Base-by-base conservation (phyloP, 2,329 filamentous ascomycete genomes). In the Calonectria hawksworthii region DNA sequence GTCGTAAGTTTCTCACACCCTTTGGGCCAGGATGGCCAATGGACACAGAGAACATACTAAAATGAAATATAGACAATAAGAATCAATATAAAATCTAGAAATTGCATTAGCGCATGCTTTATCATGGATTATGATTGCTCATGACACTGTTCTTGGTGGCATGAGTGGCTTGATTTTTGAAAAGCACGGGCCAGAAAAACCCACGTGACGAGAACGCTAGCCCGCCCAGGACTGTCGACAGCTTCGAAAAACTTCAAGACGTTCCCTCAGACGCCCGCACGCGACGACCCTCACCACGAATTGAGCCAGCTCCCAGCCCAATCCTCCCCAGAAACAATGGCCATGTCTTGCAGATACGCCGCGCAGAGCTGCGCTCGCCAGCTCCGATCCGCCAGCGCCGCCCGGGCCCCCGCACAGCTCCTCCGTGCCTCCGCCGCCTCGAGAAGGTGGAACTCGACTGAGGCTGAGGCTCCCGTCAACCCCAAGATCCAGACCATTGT, bases 401-500 rank as follows among this genome's bases (percentile, higher is more conserved):
- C 89, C 78, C 86, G 89, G 81, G 84, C 86, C 77, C 87, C 90
- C 71, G 84, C 87, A 88, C 85, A 89, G 85, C 80, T 83, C 72
- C 75, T 85, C 81, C 88, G 88, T 83, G 87, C 86, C 79, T 82
- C 86, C 71, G 83, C 86, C 52, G 84, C 86, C 78, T 84, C 92
- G 84, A 92, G 94, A 88, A 93, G 97, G 91, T 96, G 95, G 94
- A 94, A 97, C 87, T 96, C 95, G 77, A 96, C 95, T 81, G 94
- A 96, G 82, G 92, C 92, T 56, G 80, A 88, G 75, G 81, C 89
- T 72, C 85, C 91, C 81, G 86, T 89, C 76, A 98, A 95, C 88
- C 96, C 97, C 77, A 99, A 99, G 92, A 98, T 99, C 83, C 87
- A 93, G 81, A 92, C 92, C 74, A 99, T 99, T 83, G 97, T 99